Base-by-base conservation (phyloP, 1,284 basidiomycete genomes). In the Earliella scabrosa region DNA sequence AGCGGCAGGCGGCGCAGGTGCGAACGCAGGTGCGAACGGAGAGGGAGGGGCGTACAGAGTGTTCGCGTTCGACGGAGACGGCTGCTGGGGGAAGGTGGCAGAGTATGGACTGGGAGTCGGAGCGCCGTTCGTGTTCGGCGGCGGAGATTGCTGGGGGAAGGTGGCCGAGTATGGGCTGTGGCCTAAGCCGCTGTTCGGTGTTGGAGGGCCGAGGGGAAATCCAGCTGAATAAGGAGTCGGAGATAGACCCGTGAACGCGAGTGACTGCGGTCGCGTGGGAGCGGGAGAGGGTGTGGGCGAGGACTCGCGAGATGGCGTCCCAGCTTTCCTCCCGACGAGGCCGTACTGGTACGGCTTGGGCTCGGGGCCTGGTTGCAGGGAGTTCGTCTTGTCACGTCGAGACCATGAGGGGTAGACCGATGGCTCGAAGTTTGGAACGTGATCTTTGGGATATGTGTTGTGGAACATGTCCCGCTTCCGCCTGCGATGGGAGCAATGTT, bases 341-440 rank as follows among this genome's bases (percentile, higher is more conserved):
- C 70, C 70, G 54, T 71, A 71, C 29, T 66, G 50, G 56, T 70
- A 71, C 8, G 68, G 68, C 45, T 63, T 63, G 0, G 64, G 68
- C 36, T 68, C 59, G 6, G 62, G 56, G 1, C 55, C 58, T 11
- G 59, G 59, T 11, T 63, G 50, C 2, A 55, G 55, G 31, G 55
- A 54, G 27, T 40, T 41, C 32, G 32, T 31, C 14, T 52, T 38
- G 8, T 26, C 24, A n/a, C 39, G 54, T 14, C 41, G 54, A 8
- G 49, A 40, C 26, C 56, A 40, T 4, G 45, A 38, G 14, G 53
- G 51, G 46, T 52, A 54, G 2, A 52, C 41, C 1, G 56, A 35
- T 5, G 48, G 51, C 31, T 65, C 61, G 45, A 56, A 56, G 29
- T 60, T 57, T 10, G 40, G 32, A 11, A 50, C 40, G 18, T 38